Evolutionary conservation across 495 filamentous ascomycete species (phyloP).

Genomic region (Trypethelium eluteriae): DNA sequence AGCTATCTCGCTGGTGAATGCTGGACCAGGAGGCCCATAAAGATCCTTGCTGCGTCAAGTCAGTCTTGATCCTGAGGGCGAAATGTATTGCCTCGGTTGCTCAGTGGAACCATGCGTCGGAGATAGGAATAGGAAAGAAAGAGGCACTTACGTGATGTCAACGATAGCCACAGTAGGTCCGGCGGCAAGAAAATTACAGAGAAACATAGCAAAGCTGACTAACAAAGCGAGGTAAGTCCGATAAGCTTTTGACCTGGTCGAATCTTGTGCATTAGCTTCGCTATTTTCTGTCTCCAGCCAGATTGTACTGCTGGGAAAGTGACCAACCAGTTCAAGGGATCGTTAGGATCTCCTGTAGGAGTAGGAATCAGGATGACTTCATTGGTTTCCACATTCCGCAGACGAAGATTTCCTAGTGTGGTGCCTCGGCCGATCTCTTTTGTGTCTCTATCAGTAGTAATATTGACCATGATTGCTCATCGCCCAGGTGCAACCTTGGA

Average conservation of each 20-base stretch:
- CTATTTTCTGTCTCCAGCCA: not conserved
- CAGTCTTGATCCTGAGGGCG: not conserved
- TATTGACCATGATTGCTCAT: too few species aligned
- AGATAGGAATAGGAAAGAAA: conserved; percentile 7
- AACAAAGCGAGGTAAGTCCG: conserved; percentile 45
- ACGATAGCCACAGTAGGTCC: conserved; percentile 48
- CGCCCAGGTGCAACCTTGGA: too few species aligned
- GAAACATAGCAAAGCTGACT: conserved; percentile 46
- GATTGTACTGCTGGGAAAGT: not conserved
- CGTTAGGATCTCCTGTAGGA: conserved; percentile 20
- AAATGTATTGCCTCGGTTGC: not conserved
- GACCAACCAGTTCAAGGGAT: conserved; percentile 30
- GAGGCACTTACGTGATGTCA: conserved; percentile 42
- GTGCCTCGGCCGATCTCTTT: conserved; percentile 11
- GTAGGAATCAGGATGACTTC: conserved; percentile 30
- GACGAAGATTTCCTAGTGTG: conserved; percentile 44
- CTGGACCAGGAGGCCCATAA: conserved; percentile 27
- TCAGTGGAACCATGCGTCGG: too few species aligned
- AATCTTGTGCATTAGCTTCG: not conserved
- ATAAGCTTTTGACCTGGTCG: conserved; percentile 38
- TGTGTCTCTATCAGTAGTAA: not conserved
- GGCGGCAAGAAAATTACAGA: conserved; percentile 51
- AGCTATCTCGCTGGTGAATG: conserved; percentile 34
- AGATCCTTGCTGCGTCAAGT: not conserved
- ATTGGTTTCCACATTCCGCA: conserved; percentile 45